These are phyloP conservation scores for Spergularia bocconei DNA, from an alignment of 148 eudicot species.

Conservation along the genomic window DNA sequence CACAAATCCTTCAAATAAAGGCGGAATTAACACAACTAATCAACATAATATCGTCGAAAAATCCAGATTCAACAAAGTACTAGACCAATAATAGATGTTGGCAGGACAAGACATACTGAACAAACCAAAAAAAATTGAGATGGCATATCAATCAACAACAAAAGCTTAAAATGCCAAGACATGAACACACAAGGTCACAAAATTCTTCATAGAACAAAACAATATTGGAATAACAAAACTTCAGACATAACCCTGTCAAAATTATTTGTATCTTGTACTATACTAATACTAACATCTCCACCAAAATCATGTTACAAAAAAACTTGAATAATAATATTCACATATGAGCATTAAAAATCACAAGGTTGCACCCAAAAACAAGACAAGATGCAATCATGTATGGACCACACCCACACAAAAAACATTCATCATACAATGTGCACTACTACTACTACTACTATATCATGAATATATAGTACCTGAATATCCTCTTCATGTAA, in stretches of 20 bases:
- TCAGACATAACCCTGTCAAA: constrained; percentile 16
- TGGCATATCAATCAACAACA: constrained; percentile 18
- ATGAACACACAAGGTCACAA: constrained; percentile 18
- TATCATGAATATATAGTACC: neutral
- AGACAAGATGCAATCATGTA: constrained; percentile 25
- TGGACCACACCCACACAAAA: constrained; percentile 46
- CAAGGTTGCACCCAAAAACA: constrained; percentile 20
- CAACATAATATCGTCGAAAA: neutral
- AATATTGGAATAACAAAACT: constrained; percentile 13
- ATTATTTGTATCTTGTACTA: neutral
- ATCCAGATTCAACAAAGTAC: neutral
- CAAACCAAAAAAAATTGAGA: neutral
- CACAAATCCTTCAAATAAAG: neutral
- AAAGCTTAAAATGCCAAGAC: constrained; percentile 19
- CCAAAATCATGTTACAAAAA: neutral
- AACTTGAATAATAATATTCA: neutral
- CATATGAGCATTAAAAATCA: constrained; percentile 7
- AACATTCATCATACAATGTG: constrained; percentile 24
- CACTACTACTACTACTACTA: too few species aligned
- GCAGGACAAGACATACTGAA: constrained; percentile 16
- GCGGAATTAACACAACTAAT: neutral
- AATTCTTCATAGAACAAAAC: constrained; percentile 28
- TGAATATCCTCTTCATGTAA: constrained; percentile 54
- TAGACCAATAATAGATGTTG: neutral
- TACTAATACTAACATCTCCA: constrained; percentile 19